These are phyloP conservation scores for Pseudocercospora crystallina DNA, from an alignment of 2,329 filamentous ascomycete genomes.

Conservation along the genomic window DNA sequence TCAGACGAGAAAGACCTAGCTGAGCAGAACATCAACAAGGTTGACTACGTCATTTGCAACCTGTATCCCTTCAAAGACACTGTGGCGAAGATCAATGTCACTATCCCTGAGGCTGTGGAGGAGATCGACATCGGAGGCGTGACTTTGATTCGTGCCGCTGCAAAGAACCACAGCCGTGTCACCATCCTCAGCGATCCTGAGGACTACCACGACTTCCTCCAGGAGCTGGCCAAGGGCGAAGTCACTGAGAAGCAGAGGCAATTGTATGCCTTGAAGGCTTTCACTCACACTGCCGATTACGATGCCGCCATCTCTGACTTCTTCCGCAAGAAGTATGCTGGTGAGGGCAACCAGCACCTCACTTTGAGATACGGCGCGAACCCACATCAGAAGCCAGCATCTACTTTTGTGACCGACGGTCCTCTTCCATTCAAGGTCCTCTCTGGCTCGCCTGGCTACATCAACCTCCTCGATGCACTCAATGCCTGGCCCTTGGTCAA, in stretches of 20 bases:
- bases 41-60: slow-evolving; percentile 95
- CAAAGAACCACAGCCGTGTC: slow-evolving; percentile 95
- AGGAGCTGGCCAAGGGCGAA: slow-evolving; percentile 82
- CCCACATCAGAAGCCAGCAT: slow-evolving; percentile 95
- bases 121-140: slow-evolving; percentile 99
- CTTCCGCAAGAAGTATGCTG: slow-evolving; percentile 96
- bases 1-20: slow-evolving; percentile 96
- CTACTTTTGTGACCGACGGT: slow-evolving; percentile 72
- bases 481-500: slow-evolving; percentile 97
- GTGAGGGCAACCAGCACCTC: slow-evolving; percentile 77
- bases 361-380: slow-evolving; percentile 93
- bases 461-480: slow-evolving; percentile 93
- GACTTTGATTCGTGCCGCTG: slow-evolving; percentile 90
- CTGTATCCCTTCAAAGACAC: slow-evolving; percentile 99
- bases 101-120: slow-evolving; percentile 92
- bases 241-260: slow-evolving; percentile 83
- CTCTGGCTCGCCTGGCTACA: slow-evolving; percentile 85
- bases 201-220: slow-evolving; percentile 92
- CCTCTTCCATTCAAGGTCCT: slow-evolving; percentile 93
- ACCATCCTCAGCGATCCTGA: slow-evolving; percentile 92
- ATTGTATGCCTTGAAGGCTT: slow-evolving; percentile 91
- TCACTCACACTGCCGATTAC: slow-evolving; percentile 97
- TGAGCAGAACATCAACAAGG: slow-evolving; percentile 91
- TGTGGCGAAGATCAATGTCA: slow-evolving; percentile 94
- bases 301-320: slow-evolving; percentile 92